A percentile compares a stretch with the other conserved stretches of the same genome.
phyloP scores from a whole-genome alignment of 176 grass and related monocot genomes.

The Pontederia paniculata region DNA sequence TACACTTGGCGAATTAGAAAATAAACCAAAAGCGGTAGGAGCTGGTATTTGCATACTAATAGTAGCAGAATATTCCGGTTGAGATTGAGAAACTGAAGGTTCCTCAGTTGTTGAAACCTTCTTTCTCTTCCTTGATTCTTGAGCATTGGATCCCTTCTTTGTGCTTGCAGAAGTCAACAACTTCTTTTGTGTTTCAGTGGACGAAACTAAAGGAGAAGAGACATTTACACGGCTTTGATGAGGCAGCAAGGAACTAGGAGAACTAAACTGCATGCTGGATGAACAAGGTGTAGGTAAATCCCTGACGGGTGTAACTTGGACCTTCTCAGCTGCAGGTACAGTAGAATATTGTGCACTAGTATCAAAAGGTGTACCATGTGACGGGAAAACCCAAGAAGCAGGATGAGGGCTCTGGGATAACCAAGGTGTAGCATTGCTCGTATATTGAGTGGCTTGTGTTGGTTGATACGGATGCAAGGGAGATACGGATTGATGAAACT shows the following conservation, averaged over 20 bases:
- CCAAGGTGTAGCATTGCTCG: conserved; percentile 41
- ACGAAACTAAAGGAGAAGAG: conserved; percentile 28
- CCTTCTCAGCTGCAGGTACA: conserved; percentile 39
- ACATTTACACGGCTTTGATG: conserved; percentile 23
- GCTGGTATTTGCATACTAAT: conserved; percentile 18
- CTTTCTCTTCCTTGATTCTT: conserved; percentile 93
- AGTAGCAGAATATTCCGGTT: conserved; percentile 35
- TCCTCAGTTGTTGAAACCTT: conserved; percentile 52
- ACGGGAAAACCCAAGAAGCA: conserved; percentile 45
- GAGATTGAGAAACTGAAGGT: conserved; percentile 29
- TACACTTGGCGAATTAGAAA: conserved; percentile 40
- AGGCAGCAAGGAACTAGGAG: conserved; percentile 29
- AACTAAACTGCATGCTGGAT: conserved; percentile 25
- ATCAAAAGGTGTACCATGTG: conserved; percentile 72
- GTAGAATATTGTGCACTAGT: conserved; percentile 34
- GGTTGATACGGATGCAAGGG: conserved; percentile 55
- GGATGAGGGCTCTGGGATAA: conserved; percentile 43
- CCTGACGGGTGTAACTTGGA: conserved; percentile 47
- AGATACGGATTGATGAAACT: conserved; percentile 66
- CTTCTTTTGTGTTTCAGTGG: conserved; percentile 46
- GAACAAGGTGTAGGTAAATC: conserved; percentile 33
- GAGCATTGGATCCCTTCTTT: conserved; percentile 36
- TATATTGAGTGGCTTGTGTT: conserved; percentile 40
- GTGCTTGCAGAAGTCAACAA: conserved; percentile 28
- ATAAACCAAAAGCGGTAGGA: conserved; percentile 32